Percentiles rank a stretch among this genome's conserved stretches.
Conservation (phyloP, 495 filamentous ascomycete species). For the Recurvomyces mirabilis region DNA sequence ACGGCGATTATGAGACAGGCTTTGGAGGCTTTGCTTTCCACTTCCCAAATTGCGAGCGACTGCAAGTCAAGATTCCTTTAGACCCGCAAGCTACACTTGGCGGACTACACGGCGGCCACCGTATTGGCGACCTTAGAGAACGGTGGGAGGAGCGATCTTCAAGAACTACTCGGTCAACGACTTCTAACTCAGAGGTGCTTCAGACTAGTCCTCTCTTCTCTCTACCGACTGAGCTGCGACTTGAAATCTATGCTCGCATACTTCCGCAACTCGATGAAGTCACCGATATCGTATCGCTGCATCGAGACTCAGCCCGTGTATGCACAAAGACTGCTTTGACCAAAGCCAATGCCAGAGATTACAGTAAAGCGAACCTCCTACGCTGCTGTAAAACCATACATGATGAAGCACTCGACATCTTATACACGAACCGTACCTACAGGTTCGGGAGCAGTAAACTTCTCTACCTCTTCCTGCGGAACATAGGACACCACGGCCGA, state of each 20-base stretch:
- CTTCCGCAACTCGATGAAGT: slow-evolving; percentile 4
- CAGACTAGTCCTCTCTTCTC: slow-evolving; percentile 8
- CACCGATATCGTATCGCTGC: slow-evolving; percentile 6
- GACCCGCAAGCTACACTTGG: slow-evolving; percentile 12
- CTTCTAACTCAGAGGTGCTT: background rate
- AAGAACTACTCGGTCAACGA: background rate
- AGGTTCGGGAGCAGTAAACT: slow-evolving; percentile 7
- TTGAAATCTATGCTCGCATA: slow-evolving; percentile 14
- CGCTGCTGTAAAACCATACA: slow-evolving; percentile 13
- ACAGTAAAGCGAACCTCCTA: slow-evolving; percentile 12
- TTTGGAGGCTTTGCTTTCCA: slow-evolving; percentile 13
- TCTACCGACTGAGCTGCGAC: slow-evolving; percentile 14
- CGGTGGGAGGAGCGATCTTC: background rate
- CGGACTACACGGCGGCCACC: background rate
- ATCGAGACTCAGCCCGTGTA: slow-evolving; percentile 14
- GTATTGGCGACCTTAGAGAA: background rate
- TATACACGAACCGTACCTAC: slow-evolving; percentile 13
- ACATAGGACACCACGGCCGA: slow-evolving; percentile 14
- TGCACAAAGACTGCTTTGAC: slow-evolving; percentile 1
- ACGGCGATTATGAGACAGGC: background rate
- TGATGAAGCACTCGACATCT: slow-evolving; percentile 10
- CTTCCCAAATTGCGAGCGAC: slow-evolving; percentile 1
- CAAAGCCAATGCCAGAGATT: slow-evolving; percentile 10
- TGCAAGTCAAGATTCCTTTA: slow-evolving; percentile 16
- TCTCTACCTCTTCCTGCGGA: slow-evolving; percentile 19